Conservation (phyloP, 768 basidiomycete species). For the Lentinula lateritia region DNA sequence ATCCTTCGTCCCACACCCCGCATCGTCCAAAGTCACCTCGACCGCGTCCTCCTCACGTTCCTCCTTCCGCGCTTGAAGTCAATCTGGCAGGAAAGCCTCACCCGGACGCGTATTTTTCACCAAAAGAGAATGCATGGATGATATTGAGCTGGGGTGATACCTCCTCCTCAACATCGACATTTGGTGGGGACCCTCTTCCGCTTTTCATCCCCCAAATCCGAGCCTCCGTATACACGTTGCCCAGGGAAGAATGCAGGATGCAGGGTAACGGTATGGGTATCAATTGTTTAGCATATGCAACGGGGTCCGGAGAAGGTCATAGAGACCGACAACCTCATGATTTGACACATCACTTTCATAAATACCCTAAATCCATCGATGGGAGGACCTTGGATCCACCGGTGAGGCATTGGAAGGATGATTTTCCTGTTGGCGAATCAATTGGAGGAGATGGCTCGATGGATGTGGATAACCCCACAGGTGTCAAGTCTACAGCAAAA, state of each 20-base stretch:
- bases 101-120: conserved; percentile 79
- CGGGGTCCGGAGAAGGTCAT: background rate
- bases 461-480: background rate
- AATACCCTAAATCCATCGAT: conserved; percentile 65
- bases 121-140: conserved; percentile 80
- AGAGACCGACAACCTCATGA: conserved; percentile 32
- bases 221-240: background rate
- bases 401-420: conserved; percentile 28
- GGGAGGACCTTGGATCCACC: conserved; percentile 37
- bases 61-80: conserved; percentile 20
- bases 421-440: conserved; percentile 15
- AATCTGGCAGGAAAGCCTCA: conserved; percentile 73
- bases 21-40: conserved; percentile 9
- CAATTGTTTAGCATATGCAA: background rate
- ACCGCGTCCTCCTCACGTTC: conserved; percentile 18
- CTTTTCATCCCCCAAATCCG: conserved; percentile 12
- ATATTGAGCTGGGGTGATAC: conserved; percentile 68
- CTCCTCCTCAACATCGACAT: conserved; percentile 37
- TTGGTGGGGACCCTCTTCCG: conserved; percentile 49
- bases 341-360: conserved; percentile 79
- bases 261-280: background rate
- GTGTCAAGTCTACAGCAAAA: too few relatives aligned
- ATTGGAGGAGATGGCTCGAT: conserved; percentile 35
- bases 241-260: background rate
- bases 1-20: conserved; percentile 13